phyloP scores from a whole-genome alignment of 2,329 filamentous ascomycete species.

The Aureobasidium sp. region DNA sequence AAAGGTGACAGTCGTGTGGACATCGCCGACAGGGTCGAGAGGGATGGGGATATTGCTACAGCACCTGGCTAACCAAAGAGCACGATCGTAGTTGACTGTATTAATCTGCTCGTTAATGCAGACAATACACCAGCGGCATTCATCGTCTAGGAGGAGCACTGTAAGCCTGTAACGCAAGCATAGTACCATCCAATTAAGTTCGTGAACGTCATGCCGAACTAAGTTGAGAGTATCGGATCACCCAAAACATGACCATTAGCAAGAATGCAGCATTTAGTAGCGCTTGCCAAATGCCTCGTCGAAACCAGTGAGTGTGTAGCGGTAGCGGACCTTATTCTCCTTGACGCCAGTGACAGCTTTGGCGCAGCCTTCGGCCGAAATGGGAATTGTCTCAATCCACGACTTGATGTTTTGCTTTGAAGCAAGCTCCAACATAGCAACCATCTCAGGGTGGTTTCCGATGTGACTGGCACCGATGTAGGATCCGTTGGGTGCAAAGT shows the following conservation, averaged over 20 bases:
- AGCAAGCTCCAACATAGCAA: conserved; percentile 48
- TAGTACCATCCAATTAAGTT: background rate
- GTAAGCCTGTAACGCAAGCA: no score
- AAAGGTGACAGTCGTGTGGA: no score
- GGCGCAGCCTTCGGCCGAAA: conserved; percentile 71
- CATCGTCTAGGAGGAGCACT: no score
- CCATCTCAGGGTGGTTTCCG: conserved; percentile 47
- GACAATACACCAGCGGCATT: no score
- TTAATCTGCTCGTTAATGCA: no score
- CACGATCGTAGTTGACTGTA: no score
- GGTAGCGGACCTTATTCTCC: conserved; percentile 73
- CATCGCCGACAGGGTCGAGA: no score
- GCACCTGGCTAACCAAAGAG: no score
- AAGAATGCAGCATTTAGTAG: background rate
- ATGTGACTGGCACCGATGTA: conserved; percentile 50
- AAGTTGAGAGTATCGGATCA: no score
- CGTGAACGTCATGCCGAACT: background rate
- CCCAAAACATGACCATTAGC: background rate
- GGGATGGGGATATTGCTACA: no score
- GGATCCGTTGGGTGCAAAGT: conserved; percentile 74
- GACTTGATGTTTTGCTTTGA: conserved; percentile 48
- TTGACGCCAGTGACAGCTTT: conserved; percentile 73
- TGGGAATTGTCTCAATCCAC: conserved; percentile 69
- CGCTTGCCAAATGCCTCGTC: conserved; percentile 67
- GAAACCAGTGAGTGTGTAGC: conserved; percentile 71